Evolutionary conservation across 192 early-diverging fungal species (phyloP), one percentile per base, ranked within the genome.

Genomic region (Martensiomyces pterosporus): DNA sequence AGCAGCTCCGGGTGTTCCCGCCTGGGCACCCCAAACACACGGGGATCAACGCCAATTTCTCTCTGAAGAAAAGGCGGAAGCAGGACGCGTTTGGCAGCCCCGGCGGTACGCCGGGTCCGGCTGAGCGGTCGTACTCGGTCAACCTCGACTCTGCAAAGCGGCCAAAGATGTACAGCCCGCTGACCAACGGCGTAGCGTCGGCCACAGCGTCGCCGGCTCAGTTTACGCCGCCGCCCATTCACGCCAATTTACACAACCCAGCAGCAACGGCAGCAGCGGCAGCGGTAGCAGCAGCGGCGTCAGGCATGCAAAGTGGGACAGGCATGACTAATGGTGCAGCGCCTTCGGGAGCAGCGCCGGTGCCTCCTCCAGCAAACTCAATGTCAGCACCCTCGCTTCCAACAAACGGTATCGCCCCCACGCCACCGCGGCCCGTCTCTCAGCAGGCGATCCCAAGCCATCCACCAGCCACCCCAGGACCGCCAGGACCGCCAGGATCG

Each of bases 21-120:
- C 71, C 71, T 0, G 71, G 71, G 3, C 71, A 75, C 12, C 55
- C 63, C 9, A 67, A 52, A 24, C 71, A 75, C 40, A 66, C 64
- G n/a, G 71, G 71, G 6, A 22, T 75, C 18, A 43, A 47, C 16
- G 71, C 64, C 23, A 64, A 72, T 50, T 72, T 72, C 55, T 67
- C 64, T 17, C 49, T 75, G 15, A 67, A 66, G 40, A 75, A 75
- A 47, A 50, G 55, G 47, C 63, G 71, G 53, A 75, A 67, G 60
- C 19, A 16, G 4, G 64, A 67, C 22, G 24, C 55, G 12, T 52
- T 62, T 43, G 54, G 43, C 17, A 66, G 71, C 23, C 64, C 63
- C n/a, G 60, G 55, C 2, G 44, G 59, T 45, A 75, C 71, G 16
- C 71, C 71, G 16, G 64, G 55, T 2, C 64, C 66, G 6, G 24